Conservation (phyloP, 1,284 basidiomycete species). For the Apiotrichum sp. region DNA sequence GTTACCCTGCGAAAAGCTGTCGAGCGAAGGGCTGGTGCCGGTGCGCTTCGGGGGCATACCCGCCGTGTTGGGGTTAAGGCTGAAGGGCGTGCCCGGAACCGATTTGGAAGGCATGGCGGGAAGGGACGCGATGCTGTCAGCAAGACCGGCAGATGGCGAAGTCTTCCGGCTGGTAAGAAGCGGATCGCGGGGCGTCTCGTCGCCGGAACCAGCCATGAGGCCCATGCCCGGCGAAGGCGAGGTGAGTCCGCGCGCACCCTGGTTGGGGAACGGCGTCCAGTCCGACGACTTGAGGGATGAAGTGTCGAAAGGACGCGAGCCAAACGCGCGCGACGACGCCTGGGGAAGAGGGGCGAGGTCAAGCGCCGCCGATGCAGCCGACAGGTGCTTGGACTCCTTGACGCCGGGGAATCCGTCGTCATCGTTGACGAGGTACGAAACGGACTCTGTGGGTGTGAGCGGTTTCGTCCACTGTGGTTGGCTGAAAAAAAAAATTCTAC, state of each 20-base stretch:
- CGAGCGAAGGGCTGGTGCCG: constrained; percentile 31
- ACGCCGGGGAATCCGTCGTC: constrained; percentile 72
- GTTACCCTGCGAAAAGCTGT: constrained; percentile 37
- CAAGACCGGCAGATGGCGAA: constrained; percentile 35
- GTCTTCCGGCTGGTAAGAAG: constrained; percentile 23
- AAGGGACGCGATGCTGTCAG: constrained; percentile 44
- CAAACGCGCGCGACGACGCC: constrained; percentile 63
- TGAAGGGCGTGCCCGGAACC: constrained; percentile 44
- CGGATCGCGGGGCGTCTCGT: constrained; percentile 38
- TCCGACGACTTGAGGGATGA: constrained; percentile 68
- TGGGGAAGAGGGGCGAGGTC: constrained; percentile 86
- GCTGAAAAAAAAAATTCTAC: too few species aligned
- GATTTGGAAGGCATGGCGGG: constrained; percentile 47
- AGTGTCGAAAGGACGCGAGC: constrained; percentile 55
- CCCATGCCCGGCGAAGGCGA: constrained; percentile 54
- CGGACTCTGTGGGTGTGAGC: constrained; percentile 59
- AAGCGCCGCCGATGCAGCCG: constrained; percentile 83
- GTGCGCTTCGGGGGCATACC: constrained; percentile 27
- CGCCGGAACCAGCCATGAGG: constrained; percentile 19
- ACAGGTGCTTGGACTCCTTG: constrained; percentile 56
- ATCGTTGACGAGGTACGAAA: constrained; percentile 83
- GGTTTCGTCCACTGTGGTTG: background rate
- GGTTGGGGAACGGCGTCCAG: constrained; percentile 79
- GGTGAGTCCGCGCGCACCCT: constrained; percentile 42
- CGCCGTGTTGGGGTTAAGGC: constrained; percentile 24